Conservation (phyloP, 345 rosid species). For the Passiflora organensis region DNA sequence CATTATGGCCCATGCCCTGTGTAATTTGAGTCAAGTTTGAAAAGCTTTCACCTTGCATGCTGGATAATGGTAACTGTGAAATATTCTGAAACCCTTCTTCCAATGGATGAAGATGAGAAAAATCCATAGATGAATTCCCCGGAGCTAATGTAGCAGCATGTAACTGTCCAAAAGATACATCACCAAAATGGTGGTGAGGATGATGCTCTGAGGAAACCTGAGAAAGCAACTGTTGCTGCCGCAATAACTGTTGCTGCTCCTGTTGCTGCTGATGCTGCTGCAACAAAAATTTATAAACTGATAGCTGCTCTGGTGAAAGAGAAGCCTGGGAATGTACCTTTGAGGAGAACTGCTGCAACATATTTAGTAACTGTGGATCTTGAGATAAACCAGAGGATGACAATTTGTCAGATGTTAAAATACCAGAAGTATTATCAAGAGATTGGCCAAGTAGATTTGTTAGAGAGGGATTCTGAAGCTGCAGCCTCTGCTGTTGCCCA, state of each 20-base stretch:
- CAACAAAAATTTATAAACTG: conserved; percentile 51
- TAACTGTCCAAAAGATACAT: conserved; percentile 49
- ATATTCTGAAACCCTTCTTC: conserved; percentile 51
- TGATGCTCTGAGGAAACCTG: conserved; percentile 71
- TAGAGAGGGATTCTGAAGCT: conserved; percentile 44
- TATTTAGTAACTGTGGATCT: conserved; percentile 60
- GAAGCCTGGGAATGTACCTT: conserved; percentile 65
- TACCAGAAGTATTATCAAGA: conserved; percentile 46
- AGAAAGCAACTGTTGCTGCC: conserved; percentile 74
- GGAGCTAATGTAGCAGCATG: conserved; percentile 41
- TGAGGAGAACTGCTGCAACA: conserved; percentile 75
- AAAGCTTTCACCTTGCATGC: conserved; percentile 41
- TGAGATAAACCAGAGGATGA: conserved; percentile 54
- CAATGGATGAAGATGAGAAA: conserved; percentile 41
- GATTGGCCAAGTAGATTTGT: conserved; percentile 62
- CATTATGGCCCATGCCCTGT: conserved; percentile 31
- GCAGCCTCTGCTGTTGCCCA: conserved; percentile 72
- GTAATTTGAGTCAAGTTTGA: conserved; percentile 40
- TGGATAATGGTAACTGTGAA: conserved; percentile 45
- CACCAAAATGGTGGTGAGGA: conserved; percentile 44
- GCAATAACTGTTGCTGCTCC: conserved; percentile 74
- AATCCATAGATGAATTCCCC: conserved; percentile 48
- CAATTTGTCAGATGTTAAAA: conserved; percentile 50
- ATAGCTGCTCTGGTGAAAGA: conserved; percentile 60
- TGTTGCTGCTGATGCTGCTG: conserved; percentile 80